Conservation (phyloP, 495 filamentous ascomycete genomes). For the Penicillium robsamsonii region DNA sequence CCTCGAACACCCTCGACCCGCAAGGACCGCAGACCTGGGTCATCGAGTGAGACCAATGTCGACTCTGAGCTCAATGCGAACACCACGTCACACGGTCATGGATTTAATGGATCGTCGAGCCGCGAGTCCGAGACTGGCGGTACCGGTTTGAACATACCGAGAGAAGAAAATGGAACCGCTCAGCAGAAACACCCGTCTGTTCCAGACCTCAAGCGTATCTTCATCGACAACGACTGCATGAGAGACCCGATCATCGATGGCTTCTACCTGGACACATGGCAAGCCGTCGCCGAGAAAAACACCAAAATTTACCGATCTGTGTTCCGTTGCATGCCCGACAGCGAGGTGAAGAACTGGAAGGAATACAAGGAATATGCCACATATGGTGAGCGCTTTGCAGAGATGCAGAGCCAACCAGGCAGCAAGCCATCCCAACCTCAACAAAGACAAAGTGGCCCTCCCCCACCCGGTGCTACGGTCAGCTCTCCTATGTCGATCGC, state of each 20-base stretch:
- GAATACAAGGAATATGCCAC: slow-evolving; percentile 86
- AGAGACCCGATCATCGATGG: slow-evolving; percentile 75
- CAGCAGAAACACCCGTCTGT: slow-evolving; percentile 56
- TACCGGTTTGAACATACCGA: slow-evolving; percentile 32
- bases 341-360: slow-evolving; percentile 87
- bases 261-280: slow-evolving; percentile 89
- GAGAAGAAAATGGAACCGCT: slow-evolving; percentile 41
- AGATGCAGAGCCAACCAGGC: slow-evolving; percentile 57
- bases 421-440: slow-evolving; percentile 39
- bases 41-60: slow-evolving; percentile 49
- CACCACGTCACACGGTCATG: slow-evolving; percentile 14
- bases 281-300: slow-evolving; percentile 86
- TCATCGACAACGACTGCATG: slow-evolving; percentile 69
- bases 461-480: slow-evolving; percentile 15
- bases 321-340: slow-evolving; percentile 96
- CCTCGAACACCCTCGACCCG: slow-evolving; percentile 20
- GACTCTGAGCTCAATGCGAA: slow-evolving; percentile 25
- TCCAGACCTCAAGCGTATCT: slow-evolving; percentile 63
- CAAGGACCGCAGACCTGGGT: slow-evolving; percentile 40
- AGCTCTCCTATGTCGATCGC: slow-evolving; percentile 26
- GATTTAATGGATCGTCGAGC: slow-evolving; percentile 37
- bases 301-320: slow-evolving; percentile 89
- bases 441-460: slow-evolving; percentile 40
- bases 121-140: slow-evolving; percentile 83
- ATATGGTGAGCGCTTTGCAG: slow-evolving; percentile 76